These are phyloP conservation scores for Mycosphaerelloides madeirae DNA, from an alignment of 2,329 filamentous ascomycete genomes.

Conservation along the genomic window DNA sequence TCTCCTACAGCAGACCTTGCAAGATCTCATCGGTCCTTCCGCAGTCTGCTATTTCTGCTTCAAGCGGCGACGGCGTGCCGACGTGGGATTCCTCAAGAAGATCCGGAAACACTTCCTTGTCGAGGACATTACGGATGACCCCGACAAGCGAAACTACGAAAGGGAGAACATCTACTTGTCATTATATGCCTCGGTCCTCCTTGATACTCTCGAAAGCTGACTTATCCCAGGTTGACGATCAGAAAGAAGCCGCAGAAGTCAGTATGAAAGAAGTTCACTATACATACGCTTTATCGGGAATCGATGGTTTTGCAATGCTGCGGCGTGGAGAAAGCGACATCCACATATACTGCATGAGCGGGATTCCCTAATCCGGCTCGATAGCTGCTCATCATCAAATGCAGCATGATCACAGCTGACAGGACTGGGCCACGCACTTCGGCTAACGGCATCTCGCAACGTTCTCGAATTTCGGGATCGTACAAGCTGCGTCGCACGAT, in stretches of 20 bases:
- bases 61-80: slow-evolving; percentile 78
- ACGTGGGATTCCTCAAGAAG: slow-evolving; percentile 50
- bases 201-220: not conserved
- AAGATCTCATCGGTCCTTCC: slow-evolving; percentile 61
- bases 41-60: slow-evolving; percentile 84
- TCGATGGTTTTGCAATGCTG: too few relatives aligned
- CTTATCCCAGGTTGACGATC: slow-evolving; percentile 19
- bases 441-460: too few relatives aligned
- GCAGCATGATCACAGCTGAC: too few relatives aligned
- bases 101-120: slow-evolving; percentile 25
- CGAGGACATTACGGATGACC: slow-evolving; percentile 45
- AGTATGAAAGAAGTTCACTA: not conserved
- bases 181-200: slow-evolving; percentile 14
- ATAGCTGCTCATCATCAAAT: too few relatives aligned
- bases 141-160: slow-evolving; percentile 41
- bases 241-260: slow-evolving; percentile 18
- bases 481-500: too few relatives aligned
- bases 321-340: too few relatives aligned
- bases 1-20: slow-evolving; percentile 72
- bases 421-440: too few relatives aligned
- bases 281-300: too few relatives aligned
- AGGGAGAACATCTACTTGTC: slow-evolving; percentile 50
- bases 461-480: too few relatives aligned
- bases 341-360: too few relatives aligned
- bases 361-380: too few relatives aligned